Evolutionary conservation across 441 rosid genomes (phyloP), one percentile per base, ranked within the genome.

Genomic region (Gossypium aridum): DNA sequence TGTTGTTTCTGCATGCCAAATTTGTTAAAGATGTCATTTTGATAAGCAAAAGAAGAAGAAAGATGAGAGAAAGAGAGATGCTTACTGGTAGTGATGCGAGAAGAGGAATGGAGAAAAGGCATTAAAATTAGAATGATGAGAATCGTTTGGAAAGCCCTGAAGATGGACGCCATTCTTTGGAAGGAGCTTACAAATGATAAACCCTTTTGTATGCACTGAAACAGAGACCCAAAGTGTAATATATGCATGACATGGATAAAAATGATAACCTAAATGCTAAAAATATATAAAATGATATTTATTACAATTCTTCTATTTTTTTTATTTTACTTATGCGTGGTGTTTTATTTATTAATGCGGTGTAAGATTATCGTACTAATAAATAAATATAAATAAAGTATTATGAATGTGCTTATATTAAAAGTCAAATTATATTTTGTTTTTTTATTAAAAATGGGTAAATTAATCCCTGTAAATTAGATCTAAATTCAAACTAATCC

Each of bases 101-200:
- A 3, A 55, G 79, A 79, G 55, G 80, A 71, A 37, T 66, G 83
- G 56, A 77, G 47, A 26, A 71, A 31, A 34, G 80, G 73, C 16
- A 65, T 6, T 8, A 70, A 6, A 76, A 83, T 60, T 16, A 74
- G 55, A 51, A 78, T 1, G 39, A 80, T 57, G 16, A 82, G 13
- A 34, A 55, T 1, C 28, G 77, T 65, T 51, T 57, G 22, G 75
- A 77, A 73, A 70, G 37, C 71, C 74, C 72, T 78, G 55, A 54
- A 76, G 34, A 54, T 65, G n/a, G 49, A 59, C 59, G 34, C 84
- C 78, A 74, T 76, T 64, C 31, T 79, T 53, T 39, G 26, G 22
- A 45, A 19, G 10, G 16, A 9, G 9, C 14, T 13, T 39, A 72
- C 54, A 53, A 60, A 73, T 49, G 72, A 70, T 63, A 28, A 56